Evolutionary conservation across 495 filamentous ascomycete genomes (phyloP).

Genomic region (Friedmanniomyces simplex): DNA sequence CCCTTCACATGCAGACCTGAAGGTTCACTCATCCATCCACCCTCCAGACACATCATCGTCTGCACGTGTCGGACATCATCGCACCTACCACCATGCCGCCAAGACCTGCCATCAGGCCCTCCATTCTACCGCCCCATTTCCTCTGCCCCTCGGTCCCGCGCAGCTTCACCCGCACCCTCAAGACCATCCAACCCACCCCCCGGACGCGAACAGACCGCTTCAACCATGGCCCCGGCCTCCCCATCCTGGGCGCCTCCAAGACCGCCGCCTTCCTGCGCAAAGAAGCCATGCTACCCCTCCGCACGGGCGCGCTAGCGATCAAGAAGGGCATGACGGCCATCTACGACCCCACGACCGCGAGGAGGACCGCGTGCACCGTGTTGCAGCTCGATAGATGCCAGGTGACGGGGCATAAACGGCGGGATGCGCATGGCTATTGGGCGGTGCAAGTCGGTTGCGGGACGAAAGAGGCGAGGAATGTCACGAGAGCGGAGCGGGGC

Average conservation of each 20-base stretch:
- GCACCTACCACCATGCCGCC: conserved; percentile 20
- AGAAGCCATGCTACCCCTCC: conserved; percentile 61
- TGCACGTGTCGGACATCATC: too few species aligned
- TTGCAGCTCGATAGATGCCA: conserved; percentile 89
- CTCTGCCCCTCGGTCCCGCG: conserved; percentile 17
- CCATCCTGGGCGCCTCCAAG: conserved; percentile 57
- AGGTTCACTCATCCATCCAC: too few species aligned
- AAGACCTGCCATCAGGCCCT: conserved; percentile 18
- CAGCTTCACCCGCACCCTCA: conserved; percentile 25
- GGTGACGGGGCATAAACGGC: conserved; percentile 74
- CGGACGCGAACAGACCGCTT: conserved; percentile 42
- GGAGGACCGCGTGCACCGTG: conserved; percentile 76
- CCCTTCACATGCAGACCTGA: too few species aligned
- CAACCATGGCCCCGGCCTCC: conserved; percentile 63
- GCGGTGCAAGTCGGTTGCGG: conserved; percentile 84
- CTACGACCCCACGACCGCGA: conserved; percentile 64
- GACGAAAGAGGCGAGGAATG: conserved; percentile 61
- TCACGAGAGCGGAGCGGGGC: conserved; percentile 68
- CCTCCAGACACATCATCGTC: too few species aligned
- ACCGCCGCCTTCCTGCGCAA: conserved; percentile 73
- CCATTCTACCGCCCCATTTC: conserved; percentile 22
- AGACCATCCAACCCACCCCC: conserved; percentile 36
- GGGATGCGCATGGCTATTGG: conserved; percentile 72
- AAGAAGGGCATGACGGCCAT: conserved; percentile 95
- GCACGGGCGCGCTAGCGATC: conserved; percentile 69